These are phyloP conservation scores for Alternaria triticimaculans DNA, from an alignment of 2,329 filamentous ascomycete species.

Conservation along the genomic window DNA sequence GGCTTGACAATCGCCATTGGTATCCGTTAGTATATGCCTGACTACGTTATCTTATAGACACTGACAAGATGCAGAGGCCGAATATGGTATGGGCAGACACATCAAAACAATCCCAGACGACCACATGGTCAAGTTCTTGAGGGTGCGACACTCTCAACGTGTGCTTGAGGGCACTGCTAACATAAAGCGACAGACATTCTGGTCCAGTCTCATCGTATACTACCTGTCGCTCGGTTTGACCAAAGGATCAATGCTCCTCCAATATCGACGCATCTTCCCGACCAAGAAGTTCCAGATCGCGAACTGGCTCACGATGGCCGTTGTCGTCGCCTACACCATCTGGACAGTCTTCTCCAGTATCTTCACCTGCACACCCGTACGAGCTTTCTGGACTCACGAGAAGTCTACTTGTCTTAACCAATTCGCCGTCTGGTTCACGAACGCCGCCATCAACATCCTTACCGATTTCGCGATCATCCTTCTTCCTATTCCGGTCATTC, in stretches of 20 bases:
- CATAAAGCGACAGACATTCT: conserved; percentile 33
- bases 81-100: conserved; percentile 41
- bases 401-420: conserved; percentile 41
- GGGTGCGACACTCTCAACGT: conserved; percentile 20
- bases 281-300: conserved; percentile 34
- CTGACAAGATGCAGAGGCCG: conserved; percentile 33
- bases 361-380: conserved; percentile 42
- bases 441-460: conserved; percentile 36
- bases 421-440: conserved; percentile 38
- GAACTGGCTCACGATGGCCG: conserved; percentile 30
- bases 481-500: conserved; percentile 45
- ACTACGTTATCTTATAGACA: background rate
- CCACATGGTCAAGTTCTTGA: conserved; percentile 29
- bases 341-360: conserved; percentile 44
- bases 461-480: conserved; percentile 45
- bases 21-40: conserved; percentile 28
- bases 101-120: conserved; percentile 15
- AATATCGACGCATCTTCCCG: conserved; percentile 42
- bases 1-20: conserved; percentile 38
- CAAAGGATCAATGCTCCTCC: conserved; percentile 43
- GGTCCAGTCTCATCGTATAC: conserved; percentile 42
- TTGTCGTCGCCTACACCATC: conserved; percentile 36
- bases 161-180: background rate
- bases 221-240: conserved; percentile 42
- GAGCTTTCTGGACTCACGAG: conserved; percentile 44